Evolutionary conservation across 176 grass and related monocot genomes (phyloP).

Genomic region (Pharus latifolius): DNA sequence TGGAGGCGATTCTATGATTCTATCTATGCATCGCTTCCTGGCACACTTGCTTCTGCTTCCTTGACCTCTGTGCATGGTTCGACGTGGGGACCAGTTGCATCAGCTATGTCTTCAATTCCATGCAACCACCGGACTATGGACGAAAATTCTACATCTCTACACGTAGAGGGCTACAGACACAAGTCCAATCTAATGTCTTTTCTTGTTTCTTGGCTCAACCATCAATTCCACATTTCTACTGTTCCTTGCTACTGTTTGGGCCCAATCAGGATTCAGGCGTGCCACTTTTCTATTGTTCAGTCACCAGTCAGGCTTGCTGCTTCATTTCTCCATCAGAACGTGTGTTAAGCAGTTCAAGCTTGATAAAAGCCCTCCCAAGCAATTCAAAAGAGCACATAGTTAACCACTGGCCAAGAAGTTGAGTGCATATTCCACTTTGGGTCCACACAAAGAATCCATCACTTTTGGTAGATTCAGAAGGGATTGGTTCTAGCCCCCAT

Average conservation of each 20-base stretch:
- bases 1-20: neutral
- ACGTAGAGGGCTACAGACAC: too few relatives aligned
- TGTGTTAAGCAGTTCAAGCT: neutral
- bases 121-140: conserved; percentile 7
- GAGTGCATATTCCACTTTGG: neutral
- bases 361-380: too few relatives aligned
- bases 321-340: too few relatives aligned
- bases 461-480: too few relatives aligned
- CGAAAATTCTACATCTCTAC: too few relatives aligned
- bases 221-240: conserved; percentile 19
- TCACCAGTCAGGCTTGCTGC: too few relatives aligned
- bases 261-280: neutral
- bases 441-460: neutral
- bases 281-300: neutral
- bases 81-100: neutral
- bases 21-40: neutral
- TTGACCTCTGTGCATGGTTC: neutral
- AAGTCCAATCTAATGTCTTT: too few relatives aligned
- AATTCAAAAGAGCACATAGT: neutral
- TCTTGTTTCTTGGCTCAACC: neutral
- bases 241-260: conserved; percentile 1
- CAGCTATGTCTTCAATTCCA: conserved; percentile 21
- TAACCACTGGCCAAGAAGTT: neutral
- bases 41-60: neutral
- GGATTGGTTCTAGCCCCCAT: too few relatives aligned